Evolutionary conservation across 148 eudicot species (phyloP), one percentile per base, ranked within the genome.

Genomic region (Persicaria tinctoria): DNA sequence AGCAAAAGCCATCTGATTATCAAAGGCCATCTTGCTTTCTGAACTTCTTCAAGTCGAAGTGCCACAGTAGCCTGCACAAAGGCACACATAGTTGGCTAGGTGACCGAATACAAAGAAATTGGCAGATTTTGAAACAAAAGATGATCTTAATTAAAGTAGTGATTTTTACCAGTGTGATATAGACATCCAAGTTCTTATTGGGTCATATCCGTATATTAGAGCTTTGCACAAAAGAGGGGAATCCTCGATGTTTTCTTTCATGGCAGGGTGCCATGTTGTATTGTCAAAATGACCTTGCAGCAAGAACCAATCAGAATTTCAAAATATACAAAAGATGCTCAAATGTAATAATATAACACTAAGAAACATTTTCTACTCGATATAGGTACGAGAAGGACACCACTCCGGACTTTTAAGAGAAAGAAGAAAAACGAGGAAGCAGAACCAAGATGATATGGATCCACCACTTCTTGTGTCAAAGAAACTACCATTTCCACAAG

Each of bases 21-120:
- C 82, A 94, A 80, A 1, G 98, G 98, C 97, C 98, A 94, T 94
- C 98, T 78, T 78, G 88, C 66, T 89, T 84, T 79, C 96, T 86
- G 86, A 87, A 94, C 83, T 86, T 91, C 77, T 86, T 84, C 62
- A 88, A 64, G 82, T 91, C 77, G 60, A 94, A 94, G 82, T 94
- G 96, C 84, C 86, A 84, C 68, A 80, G 23, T 56, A 91, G 69
- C 98, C 98, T 91, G 81, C 78, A 64, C 53, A 44, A 46, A 13
- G 27, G 46, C 55, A 55, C 66, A 74, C 18, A 20, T 5, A 32
- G 13, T 51, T 51, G 46, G 13, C 16, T 4, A 27, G 62, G 45
- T 13, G 51, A 5, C 9, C 14, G 12, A 20, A 8, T 46, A 57
- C 49, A 1, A 4, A 69, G 73, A 4, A 69, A 45, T 45, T 70